Evolutionary conservation across 2,329 filamentous ascomycete genomes (phyloP), one percentile per base, ranked within the genome.

Genomic region (Diaporthe velutina): DNA sequence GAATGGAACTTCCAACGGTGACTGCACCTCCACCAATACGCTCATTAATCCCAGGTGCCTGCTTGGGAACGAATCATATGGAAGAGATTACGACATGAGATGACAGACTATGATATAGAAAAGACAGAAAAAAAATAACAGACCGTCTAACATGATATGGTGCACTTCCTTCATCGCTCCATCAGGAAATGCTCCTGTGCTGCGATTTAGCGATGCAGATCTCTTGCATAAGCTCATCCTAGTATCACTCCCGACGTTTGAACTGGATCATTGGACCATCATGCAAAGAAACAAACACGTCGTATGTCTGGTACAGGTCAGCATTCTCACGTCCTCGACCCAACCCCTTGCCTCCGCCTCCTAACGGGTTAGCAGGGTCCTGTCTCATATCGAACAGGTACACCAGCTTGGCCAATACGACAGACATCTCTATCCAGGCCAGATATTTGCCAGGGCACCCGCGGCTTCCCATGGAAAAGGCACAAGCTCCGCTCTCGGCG

Each of bases 361-460:
- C 73, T 13, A 74, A n/a, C 1, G 15, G 40, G 19, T 61, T 48
- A 19, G 4, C 40, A 17, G 73, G 42, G 17, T 71, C 55, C 8
- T 58, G 48, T n/a, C 55, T 17, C 33, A 74, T 54, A 12, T 74
- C 73, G 28, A 74, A 74, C 28, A 19, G 25, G 30, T 61, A 54
- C 2, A 71, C 5, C 19, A 74, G 33, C 17, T 74, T 74, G 8
- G 73, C 73, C 45, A 74, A 10, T 1, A 71, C 73, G 1, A 74
- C n/a, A 3, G 48, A 54, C 73, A 74, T 74, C 28, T 74, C 73
- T 8, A 74, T 64, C 45, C 38, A 64, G 5, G 67, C 73, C 57
- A 74, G 15, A 15, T 71, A 66, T 58, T 74, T 74, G 22, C 73
- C 73, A 28, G 61, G 25, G 30, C 73, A 74, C 7, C 67, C 73